Evolutionary conservation across 2,329 filamentous ascomycete genomes (phyloP).

Genomic region (Aspergillus sp.): DNA sequence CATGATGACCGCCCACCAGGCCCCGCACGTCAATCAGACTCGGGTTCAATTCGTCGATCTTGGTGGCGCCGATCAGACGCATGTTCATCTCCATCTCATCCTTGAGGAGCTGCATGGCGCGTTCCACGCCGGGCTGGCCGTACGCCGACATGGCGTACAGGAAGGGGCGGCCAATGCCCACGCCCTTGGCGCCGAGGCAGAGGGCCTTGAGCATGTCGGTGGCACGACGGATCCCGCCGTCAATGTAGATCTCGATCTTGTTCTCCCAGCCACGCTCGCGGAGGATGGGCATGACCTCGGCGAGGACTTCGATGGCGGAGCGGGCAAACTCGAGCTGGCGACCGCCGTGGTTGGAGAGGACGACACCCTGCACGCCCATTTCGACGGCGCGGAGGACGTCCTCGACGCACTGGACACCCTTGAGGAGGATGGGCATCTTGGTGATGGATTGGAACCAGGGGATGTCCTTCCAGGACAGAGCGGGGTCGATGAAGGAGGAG

Average conservation of each 20-base stretch:
- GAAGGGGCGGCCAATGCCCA: conserved; percentile 93
- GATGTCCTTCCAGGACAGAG: conserved; percentile 90
- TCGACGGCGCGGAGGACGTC: conserved; percentile 89
- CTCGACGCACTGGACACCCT: conserved; percentile 94
- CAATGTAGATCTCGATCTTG: conserved; percentile 83
- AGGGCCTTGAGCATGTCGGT: conserved; percentile 96
- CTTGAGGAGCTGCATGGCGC: conserved; percentile 87
- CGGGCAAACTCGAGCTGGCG: conserved; percentile 90
- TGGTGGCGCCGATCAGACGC: conserved; percentile 81
- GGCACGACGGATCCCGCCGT: conserved; percentile 84
- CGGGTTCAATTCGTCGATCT: conserved; percentile 75
- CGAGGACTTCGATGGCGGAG: conserved; percentile 84
- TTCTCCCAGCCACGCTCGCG: conserved; percentile 71
- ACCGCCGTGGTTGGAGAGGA: conserved; percentile 94
- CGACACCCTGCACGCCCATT: conserved; percentile 80
- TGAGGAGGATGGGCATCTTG: conserved; percentile 91
- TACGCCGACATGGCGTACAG: conserved; percentile 95
- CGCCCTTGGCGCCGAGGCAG: conserved; percentile 86
- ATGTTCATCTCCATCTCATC: conserved; percentile 99
- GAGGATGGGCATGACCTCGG: conserved; percentile 89
- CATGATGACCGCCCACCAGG: conserved; percentile 60
- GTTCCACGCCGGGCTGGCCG: conserved; percentile 80
- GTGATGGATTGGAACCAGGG: conserved; percentile 91
- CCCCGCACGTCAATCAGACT: conserved; percentile 77
- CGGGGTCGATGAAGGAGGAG: conserved; percentile 93